Base-by-base conservation (phyloP, 139 green algal genomes). In the Picochlorum sp. region DNA sequence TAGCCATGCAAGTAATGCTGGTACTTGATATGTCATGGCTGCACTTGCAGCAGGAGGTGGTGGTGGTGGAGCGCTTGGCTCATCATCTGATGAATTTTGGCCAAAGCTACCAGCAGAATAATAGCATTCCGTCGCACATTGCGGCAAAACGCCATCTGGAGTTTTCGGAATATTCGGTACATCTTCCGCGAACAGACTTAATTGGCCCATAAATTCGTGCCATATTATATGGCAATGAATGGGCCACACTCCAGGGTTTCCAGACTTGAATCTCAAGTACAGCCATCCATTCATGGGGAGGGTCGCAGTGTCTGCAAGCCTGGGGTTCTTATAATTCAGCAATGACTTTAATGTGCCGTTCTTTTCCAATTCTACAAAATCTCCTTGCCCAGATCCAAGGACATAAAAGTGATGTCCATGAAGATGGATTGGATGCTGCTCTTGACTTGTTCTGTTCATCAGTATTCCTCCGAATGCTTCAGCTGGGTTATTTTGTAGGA, bases 341-440 rank as follows among this genome's bases (percentile, higher is more conserved):
- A 54, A 9, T 13, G 16, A 20, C 6, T 20, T 26, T 3, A 54
- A 54, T 30, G 20, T 59, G 7, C 34, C 18, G 11, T 47, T 44
- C n/a, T 55, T 37, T 6, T 30, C 37, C 15, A 58, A 6, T 11
- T 63, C n/a, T 50, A 66, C 65, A 38, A 69, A 80, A 14, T 49
- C 52, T 13, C 71, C 73, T 23, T 30, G 20, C 41, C 70, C 70
- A 24, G 23, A 65, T 13, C 32, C 70, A 23, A 79, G 62, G 23
- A 85, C 57, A 69, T 69, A 82, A 58, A 84, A 80, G 16, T 65
- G 52, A 69, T 79, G 67, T 37, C 81, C 81, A 56, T 87, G 81
- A 32, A 86, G 26, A 74, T 87, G 81, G 45, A 85, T 81, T 49
- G 75, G 62, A 57, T 87, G 81, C 66, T 82, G 69, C 70, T 84